Base-by-base conservation (phyloP, 108 stramenopile species). In the Pseudonitzschia delicatissima region DNA sequence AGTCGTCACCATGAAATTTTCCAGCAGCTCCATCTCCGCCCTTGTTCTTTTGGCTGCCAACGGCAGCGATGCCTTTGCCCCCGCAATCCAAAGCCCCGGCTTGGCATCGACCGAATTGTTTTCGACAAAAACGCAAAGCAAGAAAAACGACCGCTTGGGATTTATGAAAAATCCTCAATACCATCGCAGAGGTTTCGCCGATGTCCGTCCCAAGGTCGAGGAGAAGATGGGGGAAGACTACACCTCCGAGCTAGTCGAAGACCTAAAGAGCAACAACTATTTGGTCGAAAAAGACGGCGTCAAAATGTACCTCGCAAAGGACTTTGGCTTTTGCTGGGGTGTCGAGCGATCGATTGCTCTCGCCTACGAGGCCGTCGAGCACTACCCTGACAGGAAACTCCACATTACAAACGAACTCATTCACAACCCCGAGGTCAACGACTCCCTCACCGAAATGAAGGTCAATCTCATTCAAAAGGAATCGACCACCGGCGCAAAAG, bases 351-450 rank as follows among this genome's bases (percentile, higher is more conserved):
- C 83, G 67, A 94, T 98, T 48, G 96, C 95, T 36, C 77, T 98
- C 57, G 94, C 96, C 13, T 96, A 95, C 64, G 95, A 96, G 70
- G 93, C 91, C 21, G 88, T 90, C 36, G 76, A 88, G 39, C 94
- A 96, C 67, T 98, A 95, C 75, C 92, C 93, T 0, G 92, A 85
- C 45, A 72, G 77, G 69, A 91, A 64, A 18, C 61, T 92, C 11
- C 97, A 98, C 73, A 98, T 98, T 58, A 98, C 97, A 39, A 98
- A 98, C 65, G 97, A 98, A 76, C 80, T 96, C 13, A 96, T 98
- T 71, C 97, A 96, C 83, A 98, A 98, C 75, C 97, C 97, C 7
- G 92, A 93, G 58, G 97, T 98, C 29, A 98, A 98, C 73, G 96
- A 96, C 55, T 84, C 87, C 27, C 71, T 98, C 58, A 74, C 79